A percentile compares a stretch with the other conserved stretches of the same genome.
phyloP scores from a whole-genome alignment of 2,329 filamentous ascomycete genomes.

The Metarhizium album region DNA sequence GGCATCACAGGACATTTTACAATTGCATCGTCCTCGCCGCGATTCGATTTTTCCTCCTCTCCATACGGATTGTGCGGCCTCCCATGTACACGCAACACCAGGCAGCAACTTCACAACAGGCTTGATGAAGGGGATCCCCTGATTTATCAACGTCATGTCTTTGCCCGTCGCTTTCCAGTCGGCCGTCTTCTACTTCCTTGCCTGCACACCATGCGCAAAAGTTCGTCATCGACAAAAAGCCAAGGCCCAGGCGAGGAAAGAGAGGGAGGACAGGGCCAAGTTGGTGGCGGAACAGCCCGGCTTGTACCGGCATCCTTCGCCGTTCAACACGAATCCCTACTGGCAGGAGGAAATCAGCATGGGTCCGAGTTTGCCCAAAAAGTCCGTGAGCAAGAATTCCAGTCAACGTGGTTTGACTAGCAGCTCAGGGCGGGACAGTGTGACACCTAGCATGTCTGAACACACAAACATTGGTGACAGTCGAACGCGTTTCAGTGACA shows the following conservation, averaged over 20 bases:
- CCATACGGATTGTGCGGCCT: background rate
- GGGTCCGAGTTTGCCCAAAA: conserved; percentile 63
- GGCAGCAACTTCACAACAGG: conserved; percentile 6
- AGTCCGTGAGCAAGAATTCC: conserved; percentile 44
- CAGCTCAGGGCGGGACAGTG: conserved; percentile 46
- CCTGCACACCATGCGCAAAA: conserved; percentile 69
- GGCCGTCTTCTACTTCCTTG: conserved; percentile 65
- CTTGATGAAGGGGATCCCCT: conserved; percentile 3
- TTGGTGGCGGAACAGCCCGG: conserved; percentile 60
- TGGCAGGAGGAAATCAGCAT: conserved; percentile 81
- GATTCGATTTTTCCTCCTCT: background rate
- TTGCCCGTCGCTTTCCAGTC: conserved; percentile 57
- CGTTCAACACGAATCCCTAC: conserved; percentile 78
- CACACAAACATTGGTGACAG: conserved; percentile 28
- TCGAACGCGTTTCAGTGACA: conserved; percentile 21
- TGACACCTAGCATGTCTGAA: conserved; percentile 27
- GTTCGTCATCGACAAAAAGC: conserved; percentile 59
- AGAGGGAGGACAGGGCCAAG: conserved; percentile 53
- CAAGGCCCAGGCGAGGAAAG: conserved; percentile 57
- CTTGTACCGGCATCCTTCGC: conserved; percentile 66
- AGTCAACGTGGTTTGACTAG: conserved; percentile 51
- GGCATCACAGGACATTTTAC: background rate
- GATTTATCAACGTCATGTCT: conserved; percentile 24
- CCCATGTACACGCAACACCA: conserved; percentile 9
- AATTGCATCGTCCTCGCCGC: background rate